Conservation (phyloP, 139 green algal species). For the Penium margaritaceum region DNA sequence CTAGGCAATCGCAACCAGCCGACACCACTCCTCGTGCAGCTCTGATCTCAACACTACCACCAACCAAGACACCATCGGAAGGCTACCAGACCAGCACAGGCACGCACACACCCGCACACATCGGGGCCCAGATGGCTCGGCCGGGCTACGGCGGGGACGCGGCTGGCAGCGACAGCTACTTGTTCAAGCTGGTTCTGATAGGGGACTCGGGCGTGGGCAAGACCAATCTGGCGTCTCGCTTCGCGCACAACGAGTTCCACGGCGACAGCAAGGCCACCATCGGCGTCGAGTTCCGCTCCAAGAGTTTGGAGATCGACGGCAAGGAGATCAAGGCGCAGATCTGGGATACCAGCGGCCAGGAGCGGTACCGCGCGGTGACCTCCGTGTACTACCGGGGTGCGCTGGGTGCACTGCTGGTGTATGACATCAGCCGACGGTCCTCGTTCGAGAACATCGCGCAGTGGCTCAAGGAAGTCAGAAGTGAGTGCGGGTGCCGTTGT, state of each 20-base stretch:
- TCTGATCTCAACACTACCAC: too few relatives aligned
- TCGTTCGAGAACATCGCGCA: conserved; percentile 91
- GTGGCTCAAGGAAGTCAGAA: conserved; percentile 89
- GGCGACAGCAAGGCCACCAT: conserved; percentile 94
- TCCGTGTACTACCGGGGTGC: conserved; percentile 89
- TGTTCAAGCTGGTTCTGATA: conserved; percentile 51
- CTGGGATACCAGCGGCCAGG: conserved; percentile 94
- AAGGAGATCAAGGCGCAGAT: conserved; percentile 95
- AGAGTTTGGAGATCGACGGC: conserved; percentile 81
- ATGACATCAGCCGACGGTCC: conserved; percentile 84
- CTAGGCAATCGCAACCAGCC: too few relatives aligned
- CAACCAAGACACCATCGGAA: too few relatives aligned
- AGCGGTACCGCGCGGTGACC: conserved; percentile 92
- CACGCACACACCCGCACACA: too few relatives aligned
- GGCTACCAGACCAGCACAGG: too few relatives aligned
- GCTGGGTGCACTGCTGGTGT: conserved; percentile 90
- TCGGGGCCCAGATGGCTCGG: too few relatives aligned
- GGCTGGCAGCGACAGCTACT: conserved; percentile 59
- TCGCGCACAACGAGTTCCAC: conserved; percentile 89
- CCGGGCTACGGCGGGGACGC: too few relatives aligned
- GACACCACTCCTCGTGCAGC: too few relatives aligned
- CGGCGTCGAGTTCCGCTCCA: conserved; percentile 95
- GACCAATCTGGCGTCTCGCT: conserved; percentile 83
- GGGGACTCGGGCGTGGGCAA: conserved; percentile 73
- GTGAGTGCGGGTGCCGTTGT: too few relatives aligned